These are phyloP conservation scores for Rugonectria rugulosa DNA, from an alignment of 2,329 filamentous ascomycete genomes.

Conservation along the genomic window DNA sequence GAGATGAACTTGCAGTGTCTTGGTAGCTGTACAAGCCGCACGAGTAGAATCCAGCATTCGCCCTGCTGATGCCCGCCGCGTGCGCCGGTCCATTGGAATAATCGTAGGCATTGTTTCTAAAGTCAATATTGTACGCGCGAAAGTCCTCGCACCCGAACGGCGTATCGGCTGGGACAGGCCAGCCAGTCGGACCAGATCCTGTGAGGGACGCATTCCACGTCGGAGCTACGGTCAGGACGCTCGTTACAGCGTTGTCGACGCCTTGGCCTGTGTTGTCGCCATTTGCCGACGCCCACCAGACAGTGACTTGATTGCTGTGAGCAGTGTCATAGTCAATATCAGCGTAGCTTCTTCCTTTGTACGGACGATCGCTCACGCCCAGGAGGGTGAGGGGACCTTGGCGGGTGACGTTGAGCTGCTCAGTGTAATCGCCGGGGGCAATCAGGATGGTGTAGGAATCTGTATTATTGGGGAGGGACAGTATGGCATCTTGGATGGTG, in stretches of 20 bases:
- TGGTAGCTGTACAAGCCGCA: constrained; percentile 72
- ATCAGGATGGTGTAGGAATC: constrained; percentile 58
- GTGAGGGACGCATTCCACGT: constrained; percentile 69
- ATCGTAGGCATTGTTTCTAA: constrained; percentile 64
- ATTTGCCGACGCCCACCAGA: constrained; percentile 65
- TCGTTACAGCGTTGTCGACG: constrained; percentile 69
- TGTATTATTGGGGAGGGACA: constrained; percentile 45
- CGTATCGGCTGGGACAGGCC: constrained; percentile 64
- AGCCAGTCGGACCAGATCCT: constrained; percentile 68
- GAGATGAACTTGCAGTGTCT: constrained; percentile 59
- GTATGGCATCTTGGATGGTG: constrained; percentile 51
- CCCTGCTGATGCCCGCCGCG: constrained; percentile 65
- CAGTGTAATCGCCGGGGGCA: constrained; percentile 65
- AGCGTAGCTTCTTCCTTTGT: constrained; percentile 43
- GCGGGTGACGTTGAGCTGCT: constrained; percentile 72
- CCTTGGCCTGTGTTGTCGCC: constrained; percentile 46
- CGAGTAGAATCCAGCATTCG: constrained; percentile 72
- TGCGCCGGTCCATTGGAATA: constrained; percentile 62
- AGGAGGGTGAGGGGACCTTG: constrained; percentile 66
- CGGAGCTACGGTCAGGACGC: constrained; percentile 68
- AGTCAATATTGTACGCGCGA: constrained; percentile 71
- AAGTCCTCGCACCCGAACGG: constrained; percentile 71
- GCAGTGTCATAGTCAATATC: constrained; percentile 52
- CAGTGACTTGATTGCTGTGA: constrained; percentile 56
- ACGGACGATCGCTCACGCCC: constrained; percentile 59